A percentile compares a stretch with the other conserved stretches of the same genome.
These are phyloP conservation scores for Trichoderma endophyticum DNA, from an alignment of 2,329 filamentous ascomycete genomes.

Conservation along the genomic window DNA sequence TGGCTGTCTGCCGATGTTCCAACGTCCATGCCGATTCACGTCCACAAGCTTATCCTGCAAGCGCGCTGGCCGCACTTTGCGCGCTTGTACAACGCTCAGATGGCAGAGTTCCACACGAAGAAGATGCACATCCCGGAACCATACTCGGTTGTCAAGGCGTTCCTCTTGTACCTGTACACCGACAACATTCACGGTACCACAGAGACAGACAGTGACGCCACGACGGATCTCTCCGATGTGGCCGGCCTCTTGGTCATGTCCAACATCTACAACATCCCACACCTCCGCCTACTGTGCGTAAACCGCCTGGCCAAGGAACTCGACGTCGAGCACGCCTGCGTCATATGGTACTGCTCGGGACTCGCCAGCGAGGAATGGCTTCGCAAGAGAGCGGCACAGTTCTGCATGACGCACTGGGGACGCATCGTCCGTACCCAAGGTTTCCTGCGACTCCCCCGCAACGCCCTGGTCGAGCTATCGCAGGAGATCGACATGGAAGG, in stretches of 20 bases:
- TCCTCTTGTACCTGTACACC: slow-evolving; percentile 94
- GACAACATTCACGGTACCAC: slow-evolving; percentile 70
- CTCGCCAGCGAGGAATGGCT: slow-evolving; percentile 93
- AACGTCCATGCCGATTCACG: slow-evolving; percentile 82
- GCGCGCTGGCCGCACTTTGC: slow-evolving; percentile 97
- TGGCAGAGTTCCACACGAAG: slow-evolving; percentile 96
- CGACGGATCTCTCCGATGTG: slow-evolving; percentile 77
- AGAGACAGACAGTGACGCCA: slow-evolving; percentile 62
- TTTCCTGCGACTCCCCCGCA: slow-evolving; percentile 75
- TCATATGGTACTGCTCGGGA: slow-evolving; percentile 92
- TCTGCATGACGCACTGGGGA: slow-evolving; percentile 93
- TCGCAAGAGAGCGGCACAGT: slow-evolving; percentile 78
- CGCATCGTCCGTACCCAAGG: slow-evolving; percentile 85
- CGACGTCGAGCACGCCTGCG: slow-evolving; percentile 89
- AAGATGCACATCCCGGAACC: slow-evolving; percentile 98
- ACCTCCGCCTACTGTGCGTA: slow-evolving; percentile 84
- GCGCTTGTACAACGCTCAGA: slow-evolving; percentile 85
- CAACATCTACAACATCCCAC: slow-evolving; percentile 96
- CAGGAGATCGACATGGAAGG: slow-evolving; percentile 92
- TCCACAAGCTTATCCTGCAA: slow-evolving; percentile 91
- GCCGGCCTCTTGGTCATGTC: slow-evolving; percentile 95
- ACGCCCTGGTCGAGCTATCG: slow-evolving; percentile 82
- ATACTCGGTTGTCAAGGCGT: slow-evolving; percentile 89
- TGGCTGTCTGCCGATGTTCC: slow-evolving; percentile 61
- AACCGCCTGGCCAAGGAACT: slow-evolving; percentile 87